These are phyloP conservation scores for Plectranthus barbatus DNA, from an alignment of 257 asterid genomes.

Conservation along the genomic window DNA sequence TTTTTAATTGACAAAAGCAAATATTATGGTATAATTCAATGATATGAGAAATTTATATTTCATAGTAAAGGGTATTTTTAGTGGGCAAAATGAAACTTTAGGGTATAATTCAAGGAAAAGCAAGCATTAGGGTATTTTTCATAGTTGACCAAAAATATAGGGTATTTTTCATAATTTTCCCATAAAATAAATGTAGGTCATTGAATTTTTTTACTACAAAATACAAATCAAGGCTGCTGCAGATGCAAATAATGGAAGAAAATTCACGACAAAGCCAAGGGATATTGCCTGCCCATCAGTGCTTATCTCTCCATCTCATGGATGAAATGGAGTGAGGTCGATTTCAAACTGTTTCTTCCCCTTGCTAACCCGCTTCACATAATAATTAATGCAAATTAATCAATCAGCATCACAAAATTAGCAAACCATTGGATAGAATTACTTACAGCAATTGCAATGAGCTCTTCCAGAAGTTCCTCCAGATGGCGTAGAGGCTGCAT, in stretches of 20 bases:
- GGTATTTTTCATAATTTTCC: no score
- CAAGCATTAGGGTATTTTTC: no score
- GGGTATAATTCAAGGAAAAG: no score
- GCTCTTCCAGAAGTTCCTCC: conserved; percentile 85
- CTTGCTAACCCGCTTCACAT: conserved; percentile 69
- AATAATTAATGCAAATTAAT: neutral
- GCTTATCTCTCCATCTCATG: conserved; percentile 15
- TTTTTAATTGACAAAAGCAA: no score
- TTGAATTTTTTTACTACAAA: neutral
- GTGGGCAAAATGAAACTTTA: no score
- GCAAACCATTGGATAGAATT: neutral
- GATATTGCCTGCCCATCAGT: neutral
- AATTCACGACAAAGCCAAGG: neutral
- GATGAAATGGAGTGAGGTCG: conserved; percentile 70
- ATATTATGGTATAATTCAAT: no score
- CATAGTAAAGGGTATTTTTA: no score
- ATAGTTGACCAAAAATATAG: no score
- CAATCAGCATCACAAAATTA: neutral
- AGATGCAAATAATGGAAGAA: neutral
- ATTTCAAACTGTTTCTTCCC: conserved; percentile 69
- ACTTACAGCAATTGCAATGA: conserved; percentile 75
- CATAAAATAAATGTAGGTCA: no score
- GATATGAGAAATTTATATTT: no score
- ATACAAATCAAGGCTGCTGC: neutral
- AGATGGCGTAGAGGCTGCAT: conserved; percentile 86